These are phyloP conservation scores for Evansstolkia leycettana DNA, from an alignment of 495 filamentous ascomycete genomes.

Conservation along the genomic window DNA sequence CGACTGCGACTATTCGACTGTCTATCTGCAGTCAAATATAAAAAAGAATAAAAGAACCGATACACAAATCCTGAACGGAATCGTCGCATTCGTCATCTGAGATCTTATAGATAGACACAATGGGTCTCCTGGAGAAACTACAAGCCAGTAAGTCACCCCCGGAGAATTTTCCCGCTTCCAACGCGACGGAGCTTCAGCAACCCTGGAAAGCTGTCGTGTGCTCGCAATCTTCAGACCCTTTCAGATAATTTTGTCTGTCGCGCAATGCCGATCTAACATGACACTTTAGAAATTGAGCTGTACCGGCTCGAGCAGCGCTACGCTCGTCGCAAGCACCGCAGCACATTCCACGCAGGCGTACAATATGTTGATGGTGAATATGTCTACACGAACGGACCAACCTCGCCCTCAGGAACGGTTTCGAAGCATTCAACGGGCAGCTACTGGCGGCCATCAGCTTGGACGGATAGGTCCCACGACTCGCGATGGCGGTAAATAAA, in stretches of 20 bases:
- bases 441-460: slow-evolving; percentile 24
- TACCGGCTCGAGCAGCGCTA: slow-evolving; percentile 90
- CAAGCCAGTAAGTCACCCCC: slow-evolving; percentile 36
- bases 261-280: background rate
- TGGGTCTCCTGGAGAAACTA: slow-evolving; percentile 46
- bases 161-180: background rate
- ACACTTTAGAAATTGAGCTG: slow-evolving; percentile 56
- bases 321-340: slow-evolving; percentile 74
- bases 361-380: slow-evolving; percentile 91
- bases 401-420: slow-evolving; percentile 26
- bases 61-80: too few relatives aligned
- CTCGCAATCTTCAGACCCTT: too few relatives aligned
- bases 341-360: slow-evolving; percentile 72
- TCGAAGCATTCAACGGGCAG: slow-evolving; percentile 32
- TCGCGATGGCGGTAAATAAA: slow-evolving; percentile 17
- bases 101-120: slow-evolving; percentile 14
- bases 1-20: too few relatives aligned
- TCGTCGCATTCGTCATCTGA: too few relatives aligned
- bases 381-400: slow-evolving; percentile 42
- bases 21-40: too few relatives aligned
- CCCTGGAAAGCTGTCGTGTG: too few relatives aligned
- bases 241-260: too few relatives aligned
- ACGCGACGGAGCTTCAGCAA: background rate
- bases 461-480: slow-evolving; percentile 15
- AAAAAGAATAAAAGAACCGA: too few relatives aligned